These are phyloP conservation scores for Melastoma candidum DNA, from an alignment of 441 rosid species.

Conservation along the genomic window DNA sequence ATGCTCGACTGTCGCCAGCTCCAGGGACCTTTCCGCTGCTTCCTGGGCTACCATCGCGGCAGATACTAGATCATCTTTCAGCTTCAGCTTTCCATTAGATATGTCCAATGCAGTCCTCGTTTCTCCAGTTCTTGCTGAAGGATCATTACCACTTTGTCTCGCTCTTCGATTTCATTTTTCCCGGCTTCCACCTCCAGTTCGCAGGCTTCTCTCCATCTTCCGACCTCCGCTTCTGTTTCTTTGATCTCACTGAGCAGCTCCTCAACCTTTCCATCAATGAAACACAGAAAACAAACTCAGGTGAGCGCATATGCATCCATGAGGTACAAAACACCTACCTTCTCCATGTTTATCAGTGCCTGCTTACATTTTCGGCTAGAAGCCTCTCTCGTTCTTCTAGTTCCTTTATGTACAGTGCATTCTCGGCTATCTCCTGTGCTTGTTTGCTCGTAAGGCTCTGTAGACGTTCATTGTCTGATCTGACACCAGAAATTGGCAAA, in stretches of 20 bases:
- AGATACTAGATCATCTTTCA: conserved; percentile 70
- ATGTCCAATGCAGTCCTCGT: conserved; percentile 52
- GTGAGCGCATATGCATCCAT: background rate
- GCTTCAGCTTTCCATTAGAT: conserved; percentile 59
- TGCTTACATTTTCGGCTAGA: conserved; percentile 45
- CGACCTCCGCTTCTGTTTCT: conserved; percentile 66
- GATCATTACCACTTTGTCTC: conserved; percentile 57
- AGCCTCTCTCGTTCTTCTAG: conserved; percentile 59
- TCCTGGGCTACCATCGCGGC: conserved; percentile 83
- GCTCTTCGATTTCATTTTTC: conserved; percentile 50
- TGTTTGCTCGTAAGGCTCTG: conserved; percentile 57
- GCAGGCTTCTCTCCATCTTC: conserved; percentile 91
- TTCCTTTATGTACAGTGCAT: conserved; percentile 37
- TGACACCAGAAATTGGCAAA: conserved; percentile 22
- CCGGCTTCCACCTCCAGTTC: conserved; percentile 93
- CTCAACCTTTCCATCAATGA: conserved; percentile 37
- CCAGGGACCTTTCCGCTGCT: conserved; percentile 66
- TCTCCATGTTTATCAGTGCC: background rate
- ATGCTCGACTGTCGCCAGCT: conserved; percentile 48
- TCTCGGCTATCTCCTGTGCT: conserved; percentile 42
- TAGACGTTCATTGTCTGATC: conserved; percentile 64
- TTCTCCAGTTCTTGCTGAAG: conserved; percentile 67
- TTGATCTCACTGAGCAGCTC: conserved; percentile 45
- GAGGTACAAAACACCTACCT: conserved; percentile 8
- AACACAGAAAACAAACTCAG: conserved; percentile 10